Evolutionary conservation across 371 early-diverging fungal species (phyloP).

Genomic region (Actinomucor elegans): DNA sequence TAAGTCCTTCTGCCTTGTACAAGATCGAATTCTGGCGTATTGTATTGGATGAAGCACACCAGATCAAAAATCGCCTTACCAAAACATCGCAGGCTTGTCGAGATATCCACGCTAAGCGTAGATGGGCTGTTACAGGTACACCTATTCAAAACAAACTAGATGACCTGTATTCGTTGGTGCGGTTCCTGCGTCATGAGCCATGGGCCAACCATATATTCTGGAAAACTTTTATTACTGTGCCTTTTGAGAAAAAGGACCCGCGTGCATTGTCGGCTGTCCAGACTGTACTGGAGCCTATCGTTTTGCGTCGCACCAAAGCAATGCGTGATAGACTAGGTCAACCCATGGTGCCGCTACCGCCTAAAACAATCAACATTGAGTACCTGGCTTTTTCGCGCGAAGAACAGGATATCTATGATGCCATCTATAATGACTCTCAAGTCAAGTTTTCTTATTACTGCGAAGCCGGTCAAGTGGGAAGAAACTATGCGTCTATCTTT

Average conservation of each 20-base stretch:
- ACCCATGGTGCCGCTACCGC: constrained; percentile 64
- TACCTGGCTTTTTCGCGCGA: constrained; percentile 55
- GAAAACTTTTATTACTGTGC: constrained; percentile 64
- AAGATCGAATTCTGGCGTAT: constrained; percentile 60
- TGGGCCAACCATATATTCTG: constrained; percentile 67
- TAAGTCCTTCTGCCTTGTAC: constrained; percentile 13
- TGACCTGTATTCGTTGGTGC: constrained; percentile 82
- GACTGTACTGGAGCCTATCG: constrained; percentile 66
- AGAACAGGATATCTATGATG: constrained; percentile 49
- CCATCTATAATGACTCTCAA: constrained; percentile 46
- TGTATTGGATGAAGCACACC: constrained; percentile 80
- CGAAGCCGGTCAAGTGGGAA: constrained; percentile 40
- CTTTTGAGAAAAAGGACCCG: constrained; percentile 60
- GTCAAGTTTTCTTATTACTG: constrained; percentile 46
- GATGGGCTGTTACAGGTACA: constrained; percentile 84
- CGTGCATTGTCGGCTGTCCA: constrained; percentile 63
- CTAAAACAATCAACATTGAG: constrained; percentile 54
- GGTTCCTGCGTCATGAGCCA: constrained; percentile 76
- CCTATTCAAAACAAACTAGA: constrained; percentile 76
- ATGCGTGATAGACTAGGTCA: constrained; percentile 58
- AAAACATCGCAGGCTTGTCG: constrained; percentile 61
- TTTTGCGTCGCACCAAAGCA: constrained; percentile 65
- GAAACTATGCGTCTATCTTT: constrained; percentile 52
- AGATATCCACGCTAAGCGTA: constrained; percentile 58
- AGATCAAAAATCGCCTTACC: constrained; percentile 63